These are phyloP conservation scores for Lactarius quietus DNA, from an alignment of 768 basidiomycete genomes.

Conservation along the genomic window DNA sequence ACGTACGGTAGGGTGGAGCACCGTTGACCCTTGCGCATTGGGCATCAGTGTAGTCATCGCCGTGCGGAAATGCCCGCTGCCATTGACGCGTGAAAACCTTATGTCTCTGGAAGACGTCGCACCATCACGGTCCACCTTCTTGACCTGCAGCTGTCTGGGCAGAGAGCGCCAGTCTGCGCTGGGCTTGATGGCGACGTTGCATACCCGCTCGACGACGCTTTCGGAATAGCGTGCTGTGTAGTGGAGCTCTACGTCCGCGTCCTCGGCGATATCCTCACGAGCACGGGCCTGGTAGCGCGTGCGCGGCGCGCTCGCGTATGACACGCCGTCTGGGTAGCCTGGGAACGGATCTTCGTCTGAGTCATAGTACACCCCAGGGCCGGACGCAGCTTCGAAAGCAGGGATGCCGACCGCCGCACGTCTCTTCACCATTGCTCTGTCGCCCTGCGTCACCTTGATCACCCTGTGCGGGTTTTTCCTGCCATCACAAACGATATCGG, in stretches of 20 bases:
- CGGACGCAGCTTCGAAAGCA: conserved; percentile 40
- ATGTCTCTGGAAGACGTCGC: not conserved
- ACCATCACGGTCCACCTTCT: not conserved
- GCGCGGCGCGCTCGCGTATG: conserved; percentile 44
- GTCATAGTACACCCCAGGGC: conserved; percentile 1
- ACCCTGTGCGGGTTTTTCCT: conserved; percentile 47
- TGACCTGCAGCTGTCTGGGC: not conserved
- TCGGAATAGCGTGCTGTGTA: conserved; percentile 46
- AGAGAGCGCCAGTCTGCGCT: conserved; percentile 40
- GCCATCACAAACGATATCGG: not conserved
- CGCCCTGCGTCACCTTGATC: conserved; percentile 34
- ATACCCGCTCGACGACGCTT: conserved; percentile 50
- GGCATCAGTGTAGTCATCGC: conserved; percentile 58
- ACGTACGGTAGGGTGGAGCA: conserved; percentile 47
- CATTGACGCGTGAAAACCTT: conserved; percentile 56
- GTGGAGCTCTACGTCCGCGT: conserved; percentile 47
- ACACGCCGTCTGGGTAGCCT: conserved; percentile 47
- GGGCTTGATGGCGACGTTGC: conserved; percentile 50
- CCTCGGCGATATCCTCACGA: conserved; percentile 31
- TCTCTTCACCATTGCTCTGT: conserved; percentile 34
- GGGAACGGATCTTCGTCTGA: conserved; percentile 30
- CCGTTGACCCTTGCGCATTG: conserved; percentile 42
- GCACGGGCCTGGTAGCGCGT: conserved; percentile 43
- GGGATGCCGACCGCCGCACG: conserved; percentile 44
- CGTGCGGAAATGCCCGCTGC: conserved; percentile 53